These are phyloP conservation scores for Pestalotiopsis sp. DNA, from an alignment of 2,329 filamentous ascomycete species.

Conservation along the genomic window DNA sequence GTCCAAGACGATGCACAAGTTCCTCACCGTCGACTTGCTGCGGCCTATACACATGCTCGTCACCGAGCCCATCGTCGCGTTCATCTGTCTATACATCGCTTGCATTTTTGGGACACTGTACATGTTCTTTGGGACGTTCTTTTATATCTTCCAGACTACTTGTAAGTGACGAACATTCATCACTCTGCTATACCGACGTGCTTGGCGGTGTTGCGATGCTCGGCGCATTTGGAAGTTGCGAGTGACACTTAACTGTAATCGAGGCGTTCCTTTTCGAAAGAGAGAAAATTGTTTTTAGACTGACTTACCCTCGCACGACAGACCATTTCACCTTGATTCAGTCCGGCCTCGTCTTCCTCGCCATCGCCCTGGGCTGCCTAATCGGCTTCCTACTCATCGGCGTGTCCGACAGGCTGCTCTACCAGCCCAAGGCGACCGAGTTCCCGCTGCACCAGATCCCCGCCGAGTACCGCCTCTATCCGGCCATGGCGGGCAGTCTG, in stretches of 20 bases:
- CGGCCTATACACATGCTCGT: conserved; percentile 62
- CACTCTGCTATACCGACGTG: too few species aligned
- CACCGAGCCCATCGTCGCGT: conserved; percentile 65
- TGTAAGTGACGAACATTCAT: not conserved
- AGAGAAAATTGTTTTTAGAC: not conserved
- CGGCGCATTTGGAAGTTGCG: too few species aligned
- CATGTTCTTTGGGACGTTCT: conserved; percentile 54
- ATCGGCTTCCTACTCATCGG: conserved; percentile 44
- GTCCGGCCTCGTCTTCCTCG: conserved; percentile 47
- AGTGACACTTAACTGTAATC: too few species aligned
- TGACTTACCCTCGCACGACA: not conserved
- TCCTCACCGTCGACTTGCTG: conserved; percentile 46
- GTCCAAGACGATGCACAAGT: conserved; percentile 29
- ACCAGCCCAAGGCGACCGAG: conserved; percentile 37
- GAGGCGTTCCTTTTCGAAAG: too few species aligned
- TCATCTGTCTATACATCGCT: conserved; percentile 53
- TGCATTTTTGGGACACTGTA: conserved; percentile 56
- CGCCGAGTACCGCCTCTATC: conserved; percentile 61
- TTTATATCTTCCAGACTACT: conserved; percentile 47
- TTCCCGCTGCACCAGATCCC: conserved; percentile 40
- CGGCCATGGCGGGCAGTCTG: conserved; percentile 60
- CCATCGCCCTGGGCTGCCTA: conserved; percentile 48
- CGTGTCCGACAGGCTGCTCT: conserved; percentile 45
- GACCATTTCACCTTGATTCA: conserved; percentile 49
- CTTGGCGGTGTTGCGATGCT: too few species aligned